Conservation (phyloP, 1,139 yeast species). For the Scheffersomyces titani region DNA sequence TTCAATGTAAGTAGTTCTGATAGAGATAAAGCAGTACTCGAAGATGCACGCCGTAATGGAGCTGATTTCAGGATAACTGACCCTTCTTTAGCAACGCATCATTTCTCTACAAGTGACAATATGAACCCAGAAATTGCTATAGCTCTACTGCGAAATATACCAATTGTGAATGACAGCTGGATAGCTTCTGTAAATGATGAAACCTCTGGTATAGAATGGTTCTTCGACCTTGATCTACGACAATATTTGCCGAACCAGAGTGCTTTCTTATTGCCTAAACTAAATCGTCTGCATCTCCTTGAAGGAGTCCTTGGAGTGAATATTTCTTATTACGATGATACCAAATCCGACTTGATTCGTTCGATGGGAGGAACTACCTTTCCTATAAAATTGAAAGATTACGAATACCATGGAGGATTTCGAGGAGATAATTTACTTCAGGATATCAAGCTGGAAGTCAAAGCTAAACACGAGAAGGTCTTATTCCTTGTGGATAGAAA, state of each 20-base stretch:
- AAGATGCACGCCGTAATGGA: slow-evolving; percentile 6
- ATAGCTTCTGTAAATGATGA: slow-evolving; percentile 13
- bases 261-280: slow-evolving; percentile 16
- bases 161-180: slow-evolving; percentile 30
- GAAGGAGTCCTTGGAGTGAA: slow-evolving; percentile 10
- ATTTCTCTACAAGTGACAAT: slow-evolving; percentile 14
- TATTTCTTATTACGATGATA: slow-evolving; percentile 7
- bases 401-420: not conserved
- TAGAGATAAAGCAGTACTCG: not conserved
- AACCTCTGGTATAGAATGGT: slow-evolving; percentile 22
- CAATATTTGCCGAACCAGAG: slow-evolving; percentile 18
- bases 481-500: not conserved
- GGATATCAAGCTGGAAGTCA: slow-evolving; percentile 2
- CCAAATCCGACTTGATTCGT: slow-evolving; percentile 14
- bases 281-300: slow-evolving; percentile 14
- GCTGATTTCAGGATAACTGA: slow-evolving; percentile 27
- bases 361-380: slow-evolving; percentile 13
- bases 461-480: not conserved
- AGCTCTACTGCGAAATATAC: slow-evolving; percentile 28
- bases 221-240: slow-evolving; percentile 13
- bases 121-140: slow-evolving; percentile 12
- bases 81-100: slow-evolving; percentile 27
- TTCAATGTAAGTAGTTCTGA: slow-evolving; percentile 14
- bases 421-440: slow-evolving; percentile 2
- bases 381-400: slow-evolving; percentile 1